Conservation (phyloP, 2,329 filamentous ascomycete species). For the Trichoderma cornu-damae region DNA sequence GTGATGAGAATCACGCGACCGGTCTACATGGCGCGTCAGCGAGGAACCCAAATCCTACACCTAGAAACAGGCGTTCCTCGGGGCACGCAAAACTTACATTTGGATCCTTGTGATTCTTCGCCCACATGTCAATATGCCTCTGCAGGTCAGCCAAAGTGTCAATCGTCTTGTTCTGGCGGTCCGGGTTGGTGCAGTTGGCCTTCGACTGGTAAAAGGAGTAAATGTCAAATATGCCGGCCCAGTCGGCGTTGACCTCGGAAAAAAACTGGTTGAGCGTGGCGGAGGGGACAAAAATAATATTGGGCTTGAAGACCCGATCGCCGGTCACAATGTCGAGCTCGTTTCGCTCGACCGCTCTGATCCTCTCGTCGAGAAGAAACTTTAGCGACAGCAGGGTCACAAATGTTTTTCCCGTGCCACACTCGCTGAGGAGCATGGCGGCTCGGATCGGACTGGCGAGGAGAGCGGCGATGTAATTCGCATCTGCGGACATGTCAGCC, state of each 20-base stretch:
- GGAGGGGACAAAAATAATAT: not conserved
- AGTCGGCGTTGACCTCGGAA: not conserved
- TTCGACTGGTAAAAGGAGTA: not conserved
- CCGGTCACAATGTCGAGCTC: not conserved
- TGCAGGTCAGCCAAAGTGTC: not conserved
- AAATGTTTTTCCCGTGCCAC: not conserved
- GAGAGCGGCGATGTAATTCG: not conserved
- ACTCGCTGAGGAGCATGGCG: not conserved
- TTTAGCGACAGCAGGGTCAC: not conserved
- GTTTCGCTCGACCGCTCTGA: not conserved
- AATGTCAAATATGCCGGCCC: not conserved
- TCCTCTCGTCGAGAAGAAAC: not conserved
- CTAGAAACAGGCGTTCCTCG: too few relatives aligned
- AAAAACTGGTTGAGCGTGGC: not conserved
- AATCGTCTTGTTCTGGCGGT: not conserved
- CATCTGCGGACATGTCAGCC: not conserved
- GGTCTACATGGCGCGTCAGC: too few relatives aligned
- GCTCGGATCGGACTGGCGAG: not conserved
- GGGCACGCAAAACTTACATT: too few relatives aligned
- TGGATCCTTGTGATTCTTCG: not conserved
- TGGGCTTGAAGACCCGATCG: not conserved
- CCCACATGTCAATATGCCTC: not conserved
- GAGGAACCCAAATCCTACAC: too few relatives aligned
- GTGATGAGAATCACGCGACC: too few relatives aligned
- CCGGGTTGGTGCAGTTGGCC: too few relatives aligned